Conservation (phyloP, 192 early-diverging fungal genomes). For the Backusella tuberculispora region DNA sequence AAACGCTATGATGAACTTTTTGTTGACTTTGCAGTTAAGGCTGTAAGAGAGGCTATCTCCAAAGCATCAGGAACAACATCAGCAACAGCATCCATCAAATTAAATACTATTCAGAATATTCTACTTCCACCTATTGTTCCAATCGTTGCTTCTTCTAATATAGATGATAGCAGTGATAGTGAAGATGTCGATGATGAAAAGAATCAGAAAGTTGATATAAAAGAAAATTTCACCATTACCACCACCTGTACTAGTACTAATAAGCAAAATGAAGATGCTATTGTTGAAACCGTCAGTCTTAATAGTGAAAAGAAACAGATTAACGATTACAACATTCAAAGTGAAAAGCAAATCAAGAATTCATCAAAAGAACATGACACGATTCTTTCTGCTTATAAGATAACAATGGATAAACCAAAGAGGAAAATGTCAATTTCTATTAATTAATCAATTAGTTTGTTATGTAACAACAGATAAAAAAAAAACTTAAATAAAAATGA, state of each 20-base stretch:
- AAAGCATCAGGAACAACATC: not conserved
- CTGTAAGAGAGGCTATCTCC: constrained; percentile 2
- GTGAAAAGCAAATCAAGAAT: not conserved
- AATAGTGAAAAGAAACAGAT: not conserved
- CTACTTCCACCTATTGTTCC: not conserved
- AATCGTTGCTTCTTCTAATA: not conserved
- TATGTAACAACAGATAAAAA: no score
- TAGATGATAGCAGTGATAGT: not conserved
- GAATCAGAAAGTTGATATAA: not conserved
- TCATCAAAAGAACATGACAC: not conserved
- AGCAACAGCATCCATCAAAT: no score
- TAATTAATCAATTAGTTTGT: no score
- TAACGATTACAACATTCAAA: not conserved
- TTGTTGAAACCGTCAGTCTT: not conserved
- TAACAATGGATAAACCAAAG: not conserved
- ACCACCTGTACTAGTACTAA: not conserved
- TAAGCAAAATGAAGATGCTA: not conserved
- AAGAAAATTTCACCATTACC: not conserved
- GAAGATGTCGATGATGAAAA: not conserved
- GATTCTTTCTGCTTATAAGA: not conserved
- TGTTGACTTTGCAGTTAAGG: constrained; percentile 26
- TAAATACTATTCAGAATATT: not conserved
- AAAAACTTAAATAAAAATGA: no score
- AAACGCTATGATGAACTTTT: constrained; percentile 27
- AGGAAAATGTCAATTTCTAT: not conserved